Evolutionary conservation across 2,329 filamentous ascomycete genomes (phyloP), one percentile per base, ranked within the genome.

Genomic region (Hypoxylon sp.): DNA sequence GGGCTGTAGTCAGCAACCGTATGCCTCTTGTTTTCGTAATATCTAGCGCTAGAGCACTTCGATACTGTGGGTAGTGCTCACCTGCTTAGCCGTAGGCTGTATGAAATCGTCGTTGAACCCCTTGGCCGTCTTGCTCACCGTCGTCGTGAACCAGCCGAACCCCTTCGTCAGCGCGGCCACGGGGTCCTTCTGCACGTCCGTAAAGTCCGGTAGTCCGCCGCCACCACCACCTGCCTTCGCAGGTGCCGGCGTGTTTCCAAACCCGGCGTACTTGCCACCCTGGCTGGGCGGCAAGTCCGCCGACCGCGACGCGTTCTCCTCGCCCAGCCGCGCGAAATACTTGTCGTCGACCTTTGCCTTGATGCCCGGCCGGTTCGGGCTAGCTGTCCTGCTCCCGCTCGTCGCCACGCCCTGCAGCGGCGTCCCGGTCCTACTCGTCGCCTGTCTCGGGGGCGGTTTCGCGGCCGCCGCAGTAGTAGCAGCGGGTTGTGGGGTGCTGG

Each of bases 81-180:
- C 91, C 87, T 93, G 91, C 74, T 92, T 91, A 65, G 95, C 93
- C 26, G 93, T 95, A 8, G 95, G 95, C 79, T 97, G 93, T 56
- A 99, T 92, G 79, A 93, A 97, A 32, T 90, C 88, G 70, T 95
- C 91, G 76, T 97, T 97, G 22, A 97, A 90, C 15, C 88, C 92
- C 82, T 97, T 96, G 37, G 94, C 95, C 68, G 92, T 91, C 83
- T 95, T 97, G 24, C 89, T 89, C 43, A 98, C 93, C 11, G 92
- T 93, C 32, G 88, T 91, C 17, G 93, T 87, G 74, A 98, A 93
- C 93, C 95, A 98, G 7, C 94, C 94, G 73, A 98, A 96, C 0
- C 94, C 92, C 79, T 97, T 97, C 26, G 89, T 93, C 71, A 99
- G 79, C 15, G 94, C 93, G 1, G 87, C 94, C 66, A 98, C 83